phyloP scores from a whole-genome alignment of 805 yeast genomes.

The Pichia gijzeniarum region DNA sequence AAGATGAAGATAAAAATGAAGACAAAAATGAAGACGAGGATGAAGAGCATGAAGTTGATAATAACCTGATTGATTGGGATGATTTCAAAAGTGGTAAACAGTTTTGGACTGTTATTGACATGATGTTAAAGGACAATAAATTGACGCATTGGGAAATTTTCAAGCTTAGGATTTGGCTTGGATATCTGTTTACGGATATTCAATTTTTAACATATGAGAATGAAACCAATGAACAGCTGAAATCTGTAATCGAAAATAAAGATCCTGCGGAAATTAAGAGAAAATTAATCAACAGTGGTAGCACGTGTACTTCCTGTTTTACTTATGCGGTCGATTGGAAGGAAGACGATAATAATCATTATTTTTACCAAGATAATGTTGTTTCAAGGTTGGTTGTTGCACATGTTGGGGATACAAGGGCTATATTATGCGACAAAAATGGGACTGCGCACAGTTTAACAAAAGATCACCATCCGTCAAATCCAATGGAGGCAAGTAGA shows the following conservation, averaged over 20 bases:
- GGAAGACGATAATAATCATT: slow-evolving; percentile 25
- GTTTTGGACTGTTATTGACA: slow-evolving; percentile 12
- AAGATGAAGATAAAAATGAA: neutral
- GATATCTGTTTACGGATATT: slow-evolving; percentile 62
- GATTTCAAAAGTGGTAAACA: slow-evolving; percentile 12
- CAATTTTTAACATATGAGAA: slow-evolving; percentile 39
- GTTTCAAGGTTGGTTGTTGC: slow-evolving; percentile 67
- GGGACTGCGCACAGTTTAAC: slow-evolving; percentile 81
- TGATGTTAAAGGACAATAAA: slow-evolving; percentile 6
- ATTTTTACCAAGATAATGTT: slow-evolving; percentile 61
- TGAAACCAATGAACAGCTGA: slow-evolving; percentile 12
- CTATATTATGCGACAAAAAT: slow-evolving; percentile 71
- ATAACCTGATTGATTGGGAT: slow-evolving; percentile 10
- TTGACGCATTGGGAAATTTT: slow-evolving; percentile 45
- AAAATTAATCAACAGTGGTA: slow-evolving; percentile 27
- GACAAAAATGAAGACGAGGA: neutral
- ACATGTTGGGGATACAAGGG: slow-evolving; percentile 90
- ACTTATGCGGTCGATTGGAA: slow-evolving; percentile 29
- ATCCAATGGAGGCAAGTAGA: slow-evolving; percentile 69
- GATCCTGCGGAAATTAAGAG: neutral
- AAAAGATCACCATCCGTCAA: slow-evolving; percentile 79
- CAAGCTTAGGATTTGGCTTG: slow-evolving; percentile 51
- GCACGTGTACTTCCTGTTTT: slow-evolving; percentile 32
- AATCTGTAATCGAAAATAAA: neutral
- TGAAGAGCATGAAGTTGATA: neutral